Evolutionary conservation across 306 rosid species (phyloP), one percentile per base, ranked within the genome.

Genomic region (Inga laurina): DNA sequence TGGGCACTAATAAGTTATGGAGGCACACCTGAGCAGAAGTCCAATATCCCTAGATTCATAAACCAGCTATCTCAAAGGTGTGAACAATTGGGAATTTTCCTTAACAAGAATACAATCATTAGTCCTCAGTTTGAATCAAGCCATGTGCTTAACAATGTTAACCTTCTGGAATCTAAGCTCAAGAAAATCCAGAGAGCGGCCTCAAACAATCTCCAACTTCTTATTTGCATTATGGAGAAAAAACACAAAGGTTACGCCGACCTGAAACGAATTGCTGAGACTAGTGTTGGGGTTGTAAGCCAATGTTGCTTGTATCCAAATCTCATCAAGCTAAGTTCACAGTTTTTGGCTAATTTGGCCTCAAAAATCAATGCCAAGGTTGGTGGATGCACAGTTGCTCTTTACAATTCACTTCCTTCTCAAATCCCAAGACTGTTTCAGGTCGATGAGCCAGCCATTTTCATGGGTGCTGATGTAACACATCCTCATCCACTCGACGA

Each of bases 401-500:
- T 97, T 65, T 94, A 88, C 92, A 91, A 94, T 83, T 90, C 99
- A 4, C 84, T 97, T 43, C 98, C 92, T 46, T 91, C 97, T 24
- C 98, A 96, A 79, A 70, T 96, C 72, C 99, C 99, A 1, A 88
- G 99, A 0, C 87, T 96, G 65, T 91, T 96, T 72, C 88, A 43
- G 43, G 56, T 76, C 0, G 91, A 90, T 22, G 97, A 94, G 85
- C 98, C 98, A 0, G 97, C 85, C 66, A 94, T 97, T 73, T 97
- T 97, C 76, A 89, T 97, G 98, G 99, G 99, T 1, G 99, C 99
- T 4, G 99, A 97, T 81, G 99, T 97, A 7, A 97, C 99, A 41
- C 99, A 97, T 86, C 99, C 99, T 61, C 99, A 97, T 81, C 99
- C 99, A 16, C 95, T 97, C 13, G 99, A 97, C 72, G 99, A 97